Evolutionary conservation across 2,329 filamentous ascomycete genomes (phyloP).

Genomic region (Fusarium robinianum): DNA sequence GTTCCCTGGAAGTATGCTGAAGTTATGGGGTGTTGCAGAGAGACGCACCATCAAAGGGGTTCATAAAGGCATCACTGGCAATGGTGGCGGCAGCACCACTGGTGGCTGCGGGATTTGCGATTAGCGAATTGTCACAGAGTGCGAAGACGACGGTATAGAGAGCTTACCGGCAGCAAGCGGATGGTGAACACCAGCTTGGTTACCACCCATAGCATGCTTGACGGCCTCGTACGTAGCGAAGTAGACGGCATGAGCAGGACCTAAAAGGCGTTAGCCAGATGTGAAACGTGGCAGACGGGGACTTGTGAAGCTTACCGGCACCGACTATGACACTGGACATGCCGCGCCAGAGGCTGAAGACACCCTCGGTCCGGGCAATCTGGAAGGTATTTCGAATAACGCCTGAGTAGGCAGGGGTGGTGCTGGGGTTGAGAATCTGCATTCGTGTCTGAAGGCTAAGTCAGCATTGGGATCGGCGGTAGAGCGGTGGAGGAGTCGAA

Average conservation of each 20-base stretch:
- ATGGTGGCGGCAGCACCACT: slow-evolving; percentile 96
- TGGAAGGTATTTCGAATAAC: slow-evolving; percentile 91
- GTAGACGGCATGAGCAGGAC: slow-evolving; percentile 95
- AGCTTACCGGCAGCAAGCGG: slow-evolving; percentile 84
- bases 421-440: slow-evolving; percentile 89
- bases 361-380: slow-evolving; percentile 87
- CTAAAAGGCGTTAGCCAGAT: slow-evolving; percentile 52
- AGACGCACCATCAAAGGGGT: slow-evolving; percentile 89
- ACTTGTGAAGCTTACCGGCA: slow-evolving; percentile 66
- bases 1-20: background rate
- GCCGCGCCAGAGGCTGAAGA: slow-evolving; percentile 91
- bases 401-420: slow-evolving; percentile 82
- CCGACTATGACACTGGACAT: slow-evolving; percentile 96
- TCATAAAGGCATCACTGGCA: slow-evolving; percentile 98
- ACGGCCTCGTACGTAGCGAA: slow-evolving; percentile 98
- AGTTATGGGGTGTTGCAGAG: background rate
- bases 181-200: slow-evolving; percentile 84
- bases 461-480: slow-evolving; percentile 24
- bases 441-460: slow-evolving; percentile 78
- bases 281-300: slow-evolving; percentile 18
- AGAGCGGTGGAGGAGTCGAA: background rate
- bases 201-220: slow-evolving; percentile 94
- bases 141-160: background rate
- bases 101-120: slow-evolving; percentile 61
- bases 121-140: slow-evolving; percentile 10